phyloP scores from a whole-genome alignment of 345 rosid genomes.

The Psidium guajava region DNA sequence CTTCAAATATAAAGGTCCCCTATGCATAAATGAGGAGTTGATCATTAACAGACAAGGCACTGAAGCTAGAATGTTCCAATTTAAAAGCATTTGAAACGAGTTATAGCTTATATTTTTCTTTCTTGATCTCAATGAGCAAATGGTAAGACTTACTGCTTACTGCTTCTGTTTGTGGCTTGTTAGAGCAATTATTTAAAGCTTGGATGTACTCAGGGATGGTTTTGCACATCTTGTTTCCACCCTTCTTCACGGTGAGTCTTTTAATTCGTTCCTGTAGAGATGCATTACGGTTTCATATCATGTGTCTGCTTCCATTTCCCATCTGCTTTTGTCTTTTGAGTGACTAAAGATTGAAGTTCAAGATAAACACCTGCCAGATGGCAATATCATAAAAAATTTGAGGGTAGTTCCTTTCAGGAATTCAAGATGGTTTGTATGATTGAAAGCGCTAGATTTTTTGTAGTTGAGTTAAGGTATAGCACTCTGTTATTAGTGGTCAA shows the following conservation, averaged over 20 bases:
- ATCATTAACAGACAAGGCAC: not conserved
- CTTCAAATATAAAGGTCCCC: not conserved
- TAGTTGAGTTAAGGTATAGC: not conserved
- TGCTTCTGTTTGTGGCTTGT: not conserved
- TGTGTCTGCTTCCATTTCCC: not conserved
- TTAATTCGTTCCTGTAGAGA: not conserved
- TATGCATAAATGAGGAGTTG: not conserved
- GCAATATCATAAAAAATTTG: not conserved
- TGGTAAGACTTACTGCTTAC: not conserved
- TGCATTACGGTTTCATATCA: not conserved
- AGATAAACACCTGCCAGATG: not conserved
- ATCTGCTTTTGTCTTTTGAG: not conserved
- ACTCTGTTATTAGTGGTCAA: not conserved
- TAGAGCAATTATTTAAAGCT: slow-evolving; percentile 63
- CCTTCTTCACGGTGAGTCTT: slow-evolving; percentile 36
- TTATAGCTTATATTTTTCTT: not conserved
- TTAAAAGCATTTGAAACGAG: not conserved
- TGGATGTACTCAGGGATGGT: slow-evolving; percentile 65
- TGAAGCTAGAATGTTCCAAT: not conserved
- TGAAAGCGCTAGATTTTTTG: not conserved
- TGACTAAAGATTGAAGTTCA: not conserved
- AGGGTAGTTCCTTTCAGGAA: not conserved
- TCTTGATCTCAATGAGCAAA: not conserved
- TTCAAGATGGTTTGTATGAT: not conserved
- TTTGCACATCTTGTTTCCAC: slow-evolving; percentile 37